A percentile compares a stretch with the other conserved stretches of the same genome.
Evolutionary conservation across 306 rosid species (phyloP).

Genomic region (Sphenostylis stenocarpa): DNA sequence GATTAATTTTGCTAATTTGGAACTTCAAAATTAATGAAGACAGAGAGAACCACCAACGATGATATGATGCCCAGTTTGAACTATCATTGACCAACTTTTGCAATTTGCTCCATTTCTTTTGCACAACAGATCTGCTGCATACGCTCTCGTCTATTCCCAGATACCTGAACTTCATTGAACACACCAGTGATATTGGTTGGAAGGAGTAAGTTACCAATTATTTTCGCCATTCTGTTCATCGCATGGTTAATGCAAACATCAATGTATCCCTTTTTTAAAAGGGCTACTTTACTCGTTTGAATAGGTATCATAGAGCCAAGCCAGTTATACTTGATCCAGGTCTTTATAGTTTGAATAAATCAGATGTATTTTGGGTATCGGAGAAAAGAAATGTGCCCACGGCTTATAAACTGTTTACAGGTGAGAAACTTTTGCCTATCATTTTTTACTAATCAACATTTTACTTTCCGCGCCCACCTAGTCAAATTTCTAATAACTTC

Average conservation of each 20-base stretch:
- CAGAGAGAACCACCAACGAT: not conserved
- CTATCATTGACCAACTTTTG: slow-evolving; percentile 1
- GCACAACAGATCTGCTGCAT: slow-evolving; percentile 67
- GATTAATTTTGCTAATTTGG: not conserved
- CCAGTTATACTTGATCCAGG: slow-evolving; percentile 85
- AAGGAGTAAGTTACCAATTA: slow-evolving; percentile 63
- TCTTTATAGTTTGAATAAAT: slow-evolving; percentile 58
- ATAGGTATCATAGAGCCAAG: slow-evolving; percentile 74
- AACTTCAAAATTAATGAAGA: not conserved
- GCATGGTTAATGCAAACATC: slow-evolving; percentile 17
- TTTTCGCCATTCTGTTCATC: slow-evolving; percentile 5
- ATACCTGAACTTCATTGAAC: slow-evolving; percentile 63
- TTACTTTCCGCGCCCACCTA: not conserved
- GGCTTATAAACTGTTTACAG: slow-evolving; percentile 72
- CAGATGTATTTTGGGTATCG: slow-evolving; percentile 73
- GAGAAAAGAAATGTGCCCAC: slow-evolving; percentile 71
- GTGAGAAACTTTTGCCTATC: slow-evolving; percentile 23
- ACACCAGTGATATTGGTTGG: slow-evolving; percentile 50
- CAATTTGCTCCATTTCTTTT: slow-evolving; percentile 19
- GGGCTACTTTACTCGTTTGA: not conserved
- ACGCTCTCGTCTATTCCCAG: slow-evolving; percentile 64
- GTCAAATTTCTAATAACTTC: not conserved
- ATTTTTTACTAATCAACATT: not conserved
- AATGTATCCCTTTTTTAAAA: slow-evolving; percentile 1
- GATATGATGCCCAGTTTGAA: not conserved